Evolutionary conservation across 495 filamentous ascomycete species (phyloP).

Genomic region (Alectoria sarmentosa): DNA sequence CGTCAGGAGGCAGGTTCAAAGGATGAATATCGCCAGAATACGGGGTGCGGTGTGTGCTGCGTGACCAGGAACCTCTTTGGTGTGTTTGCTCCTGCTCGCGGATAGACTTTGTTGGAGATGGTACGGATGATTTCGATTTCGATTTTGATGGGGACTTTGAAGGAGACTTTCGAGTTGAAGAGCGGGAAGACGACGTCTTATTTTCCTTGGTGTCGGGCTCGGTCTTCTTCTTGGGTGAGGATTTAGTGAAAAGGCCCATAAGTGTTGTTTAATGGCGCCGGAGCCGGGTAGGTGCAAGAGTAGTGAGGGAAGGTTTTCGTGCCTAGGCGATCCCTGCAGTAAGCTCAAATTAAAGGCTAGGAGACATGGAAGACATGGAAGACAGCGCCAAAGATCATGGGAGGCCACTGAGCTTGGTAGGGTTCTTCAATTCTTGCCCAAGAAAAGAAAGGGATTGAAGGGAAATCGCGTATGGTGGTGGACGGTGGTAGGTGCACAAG

Average conservation of each 20-base stretch:
- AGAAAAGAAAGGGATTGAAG: no score
- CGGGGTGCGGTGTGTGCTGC: conserved; percentile 26
- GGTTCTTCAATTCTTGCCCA: not conserved
- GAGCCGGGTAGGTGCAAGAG: not conserved
- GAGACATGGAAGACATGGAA: not conserved
- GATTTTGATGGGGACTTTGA: conserved; percentile 17
- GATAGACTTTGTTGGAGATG: conserved; percentile 20
- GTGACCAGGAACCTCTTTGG: conserved; percentile 33
- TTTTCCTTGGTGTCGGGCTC: conserved; percentile 21
- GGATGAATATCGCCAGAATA: conserved; percentile 59
- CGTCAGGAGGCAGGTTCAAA: conserved; percentile 78
- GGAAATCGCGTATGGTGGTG: no score
- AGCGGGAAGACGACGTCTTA: conserved; percentile 16
- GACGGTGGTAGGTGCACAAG: not conserved
- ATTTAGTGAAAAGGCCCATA: conserved; percentile 35
- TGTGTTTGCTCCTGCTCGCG: conserved; percentile 28
- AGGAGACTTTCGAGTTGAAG: conserved; percentile 10
- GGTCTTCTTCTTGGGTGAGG: conserved; percentile 27
- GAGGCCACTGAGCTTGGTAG: no score
- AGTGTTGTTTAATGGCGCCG: conserved; percentile 34
- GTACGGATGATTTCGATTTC: conserved; percentile 18
- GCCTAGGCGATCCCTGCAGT: conserved; percentile 9
- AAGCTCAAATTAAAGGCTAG: not conserved
- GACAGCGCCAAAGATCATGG: not conserved
- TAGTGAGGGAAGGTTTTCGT: conserved; percentile 6